Evolutionary conservation across 176 grass and related monocot genomes (phyloP), one percentile per base, ranked within the genome.

Genomic region (Neostapfia colusana): DNA sequence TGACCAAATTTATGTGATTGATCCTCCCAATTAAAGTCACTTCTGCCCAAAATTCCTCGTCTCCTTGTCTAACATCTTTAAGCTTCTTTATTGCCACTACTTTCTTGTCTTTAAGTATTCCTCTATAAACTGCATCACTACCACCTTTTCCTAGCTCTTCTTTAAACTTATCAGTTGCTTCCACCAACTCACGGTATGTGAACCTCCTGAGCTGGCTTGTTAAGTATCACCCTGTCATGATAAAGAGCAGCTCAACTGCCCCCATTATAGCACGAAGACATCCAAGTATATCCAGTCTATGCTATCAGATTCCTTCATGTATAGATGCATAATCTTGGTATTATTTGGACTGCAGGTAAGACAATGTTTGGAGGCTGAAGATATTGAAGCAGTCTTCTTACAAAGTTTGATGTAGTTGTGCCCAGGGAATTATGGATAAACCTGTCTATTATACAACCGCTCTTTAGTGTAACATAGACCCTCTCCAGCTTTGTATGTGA

Each of bases 1-100:
- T 40, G 60, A 93, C 93, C 80, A 97, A 78, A 76, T 97, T 97
- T 48, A 97, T 93, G 70, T 97, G 93, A 79, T 97, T 90, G 59
- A 95, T 95, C 55, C 70, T 76, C 63, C 89, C 92, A 66, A 91
- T 89, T 20, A 91, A 34, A 57, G 76, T 95, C 42, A 89, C 70
- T 74, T 91, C 92, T 8, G 88, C 83, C 83, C 70, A 77, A 26
- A 97, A 97, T 83, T 88, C 90, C 25, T 97, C 93, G 45, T 93
- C 93, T 1, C 88, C 90, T 75, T 90, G 80, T 70, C 28, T 84
- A 63, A 88, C 79, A 45, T 97, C 65, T 83, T 6, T 85, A 37
- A 97, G 83, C 80, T 88, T 93, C 68, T 97, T 97, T 43, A 97
- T 88, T 11, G 90, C 93, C 13, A 97, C 80, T 23, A 97, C 69